Evolutionary conservation across 2,329 filamentous ascomycete species (phyloP), one percentile per base, ranked within the genome.

Genomic region (Aspergillus brunneoviolaceus): DNA sequence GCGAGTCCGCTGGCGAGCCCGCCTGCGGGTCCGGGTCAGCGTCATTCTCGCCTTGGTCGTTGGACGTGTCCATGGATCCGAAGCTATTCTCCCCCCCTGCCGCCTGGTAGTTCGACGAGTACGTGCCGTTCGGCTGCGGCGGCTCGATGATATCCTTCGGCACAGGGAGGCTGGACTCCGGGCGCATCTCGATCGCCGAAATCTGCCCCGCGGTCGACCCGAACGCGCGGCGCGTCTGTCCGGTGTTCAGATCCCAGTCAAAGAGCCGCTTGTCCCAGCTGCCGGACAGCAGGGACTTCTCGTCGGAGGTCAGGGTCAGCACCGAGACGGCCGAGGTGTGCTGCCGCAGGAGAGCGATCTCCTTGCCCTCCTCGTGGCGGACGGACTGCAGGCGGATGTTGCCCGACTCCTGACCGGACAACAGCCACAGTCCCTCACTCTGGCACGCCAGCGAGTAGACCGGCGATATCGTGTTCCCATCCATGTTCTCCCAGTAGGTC

Each of bases 401-500:
- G 2, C 95, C 95, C 1, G 90, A 95, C 69, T 98, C 93, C 3
- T 96, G 81, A 0, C 95, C 95, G 0, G 92, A 95, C 0, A 99
- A 82, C 10, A 98, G 80, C 95, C 95, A 99, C 2, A 98, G 79
- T 0, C 91, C 92, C 69, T 95, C 87, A 49, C 91, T 92, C 63
- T 99, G 92, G 5, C 96, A 89, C 1, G 95, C 95, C 27, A 99
- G 81, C 6, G 93, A 96, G 75, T 99, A 99, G 0, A 99, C 94
- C 0, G 95, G 92, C 10, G 92, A 96, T n/a, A 94, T 77, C 5
- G 76, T 72, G 50, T 78, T 77, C 2, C 87, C 85, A 72, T 99
- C 94, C 74, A 97, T 93, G 70, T 98, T 99, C 75, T 97, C 95
- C 95, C 95, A 99, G 75, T 99, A 99, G 55, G 91, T 96, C 84